Evolutionary conservation across 176 grass and related monocot species (phyloP), one percentile per base, ranked within the genome.

Genomic region (Triticum dicoccoides): DNA sequence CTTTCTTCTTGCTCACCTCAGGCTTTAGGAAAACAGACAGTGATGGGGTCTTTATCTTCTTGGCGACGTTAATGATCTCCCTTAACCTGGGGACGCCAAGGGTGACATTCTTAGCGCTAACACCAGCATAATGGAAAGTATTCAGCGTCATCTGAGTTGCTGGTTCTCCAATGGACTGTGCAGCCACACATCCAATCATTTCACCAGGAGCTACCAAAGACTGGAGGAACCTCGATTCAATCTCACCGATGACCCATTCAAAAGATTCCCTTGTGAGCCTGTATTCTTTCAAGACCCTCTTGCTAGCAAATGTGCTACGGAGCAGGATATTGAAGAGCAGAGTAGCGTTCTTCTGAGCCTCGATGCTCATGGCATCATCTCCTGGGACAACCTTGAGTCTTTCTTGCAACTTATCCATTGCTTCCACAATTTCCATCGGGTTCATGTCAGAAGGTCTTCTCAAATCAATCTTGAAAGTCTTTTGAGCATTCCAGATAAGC

Each of bases 121-220:
- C 97, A 96, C 97, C 94, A 93, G 94, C 97, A 96, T 96, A 99
- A 72, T 99, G 97, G 85, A 99, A 99, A 62, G 92, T 99, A 88
- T 99, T 96, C 45, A 93, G 80, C 9, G 97, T 96, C 97, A 99
- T 99, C 85, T 99, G 97, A 72, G 94, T 96, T 24, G 94, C 94
- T 86, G 94, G 94, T 87, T 99, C 97, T 39, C 97, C 97, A 88
- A 99, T 96, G 32, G 94, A 99, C 71, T 99, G 97, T 35, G 97
- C 97, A 86, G 97, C 97, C 23, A 99, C 94, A 85, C 97, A 99
- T 63, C 97, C 97, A 84, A 99, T 96, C 97, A 96, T 99, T 84
- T 99, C 97, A 79, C 97, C 94, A 65, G 97, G 94, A 32, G 97
- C 94, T 39, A 99, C 92, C 84, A 94, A 80, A 82, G 97, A 99